Evolutionary conservation across 2,329 filamentous ascomycete species (phyloP), one percentile per base, ranked within the genome.

Genomic region (Thielaviopsis musarum): DNA sequence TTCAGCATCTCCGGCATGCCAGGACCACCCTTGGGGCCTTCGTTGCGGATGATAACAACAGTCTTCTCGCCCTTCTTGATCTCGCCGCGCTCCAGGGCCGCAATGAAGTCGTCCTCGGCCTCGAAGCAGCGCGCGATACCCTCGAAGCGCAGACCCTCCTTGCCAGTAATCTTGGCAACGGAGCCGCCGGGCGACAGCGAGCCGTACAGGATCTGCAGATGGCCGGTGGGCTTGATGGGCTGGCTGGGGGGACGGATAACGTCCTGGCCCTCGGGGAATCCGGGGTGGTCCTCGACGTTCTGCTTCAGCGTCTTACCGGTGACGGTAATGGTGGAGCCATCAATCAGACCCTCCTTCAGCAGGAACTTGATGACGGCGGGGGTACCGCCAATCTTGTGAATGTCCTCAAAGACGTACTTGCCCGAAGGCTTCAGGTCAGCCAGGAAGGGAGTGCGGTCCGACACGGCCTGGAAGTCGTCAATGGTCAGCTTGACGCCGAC

Each of bases 1-100:
- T 95, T 95, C 63, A 96, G 76, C 77, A 95, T 91, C 74, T 96
- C 91, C 34, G 90, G 91, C 85, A 96, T 96, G 61, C 91, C 91
- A 1, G 91, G 91, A 0, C 91, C 91, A 64, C 91, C 91, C 74
- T 91, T 94, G 62, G 91, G 91, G 0, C 91, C 91, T 69, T 95
- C 91, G 70, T 95, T 95, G 57, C 91, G 87, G 66, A 96, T 91
- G 59, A 95, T 83, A 57, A 95, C 81, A 30, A 95, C 91, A 1
- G 91, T 84, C 72, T 95, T 93, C 72, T 95, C 87, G 64, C 84
- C 85, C 69, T 86, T 84, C 65, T 89, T 88, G 66, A 95, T 88
- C 65, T 84, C 77, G 59, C 88, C 88, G 52, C 78, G 75, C 71
- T 87, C 85, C 15, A 96, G 77, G 0, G 89, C 88, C 28, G 78